phyloP scores from a whole-genome alignment of 179 eudicot genomes.

The Nepenthes alata region DNA sequence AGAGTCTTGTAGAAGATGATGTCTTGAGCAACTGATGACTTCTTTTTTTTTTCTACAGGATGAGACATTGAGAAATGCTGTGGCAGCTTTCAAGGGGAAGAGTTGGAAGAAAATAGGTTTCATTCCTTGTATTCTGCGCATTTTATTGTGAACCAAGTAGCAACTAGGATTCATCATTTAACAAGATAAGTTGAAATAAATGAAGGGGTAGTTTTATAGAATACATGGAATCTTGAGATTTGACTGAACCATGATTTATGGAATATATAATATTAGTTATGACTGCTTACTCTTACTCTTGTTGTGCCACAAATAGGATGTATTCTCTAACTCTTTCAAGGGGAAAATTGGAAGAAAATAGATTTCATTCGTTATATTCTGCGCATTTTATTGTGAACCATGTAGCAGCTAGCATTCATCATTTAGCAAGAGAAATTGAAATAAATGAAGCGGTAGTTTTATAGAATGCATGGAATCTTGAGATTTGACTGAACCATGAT shows the following conservation, averaged over 20 bases:
- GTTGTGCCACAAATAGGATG: not conserved
- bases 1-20: not conserved
- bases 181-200: no score
- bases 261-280: not conserved
- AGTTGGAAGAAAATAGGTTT: constrained; percentile 94
- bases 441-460: no score
- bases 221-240: no score
- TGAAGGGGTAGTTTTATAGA: no score
- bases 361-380: constrained; percentile 19
- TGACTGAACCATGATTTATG: no score
- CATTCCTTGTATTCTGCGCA: not conserved
- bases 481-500: no score
- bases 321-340: constrained; percentile 15
- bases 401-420: no score
- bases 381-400: no score
- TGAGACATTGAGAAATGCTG: constrained; percentile 77
- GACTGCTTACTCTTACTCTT: not conserved
- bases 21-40: not conserved
- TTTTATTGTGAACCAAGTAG: no score
- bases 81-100: constrained; percentile 61
- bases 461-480: no score
- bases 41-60: constrained; percentile 42
- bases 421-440: no score
- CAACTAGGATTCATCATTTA: no score
- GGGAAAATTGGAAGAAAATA: constrained; percentile 98